phyloP scores from a whole-genome alignment of 768 basidiomycete genomes.

The Auriscalpium vulgare region DNA sequence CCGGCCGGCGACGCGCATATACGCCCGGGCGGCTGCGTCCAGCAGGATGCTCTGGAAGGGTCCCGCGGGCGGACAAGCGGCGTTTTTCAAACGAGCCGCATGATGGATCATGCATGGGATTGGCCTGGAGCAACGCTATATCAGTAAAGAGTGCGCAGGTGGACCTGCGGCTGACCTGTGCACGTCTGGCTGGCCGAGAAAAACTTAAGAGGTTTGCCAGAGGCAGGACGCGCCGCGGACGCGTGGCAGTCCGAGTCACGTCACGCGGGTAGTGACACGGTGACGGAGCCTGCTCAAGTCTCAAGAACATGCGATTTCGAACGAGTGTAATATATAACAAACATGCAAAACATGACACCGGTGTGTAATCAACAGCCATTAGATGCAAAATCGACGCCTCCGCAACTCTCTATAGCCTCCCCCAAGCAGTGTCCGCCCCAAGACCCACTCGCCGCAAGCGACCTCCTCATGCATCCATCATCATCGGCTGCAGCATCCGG shows the following conservation, averaged over 20 bases:
- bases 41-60: conserved; percentile 36
- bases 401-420: background rate
- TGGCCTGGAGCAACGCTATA: background rate
- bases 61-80: conserved; percentile 7
- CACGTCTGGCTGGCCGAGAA: background rate
- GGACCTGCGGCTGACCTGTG: background rate
- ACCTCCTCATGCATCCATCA: conserved; percentile 21
- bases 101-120: conserved; percentile 34
- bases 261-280: background rate
- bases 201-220: background rate
- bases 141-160: background rate
- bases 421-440: background rate
- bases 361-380: background rate
- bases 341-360: background rate
- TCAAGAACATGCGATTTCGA: background rate
- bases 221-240: background rate
- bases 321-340: background rate
- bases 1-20: conserved; percentile 21
- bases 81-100: conserved; percentile 23
- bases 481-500: conserved; percentile 24
- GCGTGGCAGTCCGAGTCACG: background rate
- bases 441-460: background rate
- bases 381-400: background rate
- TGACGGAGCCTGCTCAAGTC: background rate
- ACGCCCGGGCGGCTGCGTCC: conserved; percentile 44